Conservation (phyloP, 192 early-diverging fungal genomes). For the Coemansia sp. region DNA sequence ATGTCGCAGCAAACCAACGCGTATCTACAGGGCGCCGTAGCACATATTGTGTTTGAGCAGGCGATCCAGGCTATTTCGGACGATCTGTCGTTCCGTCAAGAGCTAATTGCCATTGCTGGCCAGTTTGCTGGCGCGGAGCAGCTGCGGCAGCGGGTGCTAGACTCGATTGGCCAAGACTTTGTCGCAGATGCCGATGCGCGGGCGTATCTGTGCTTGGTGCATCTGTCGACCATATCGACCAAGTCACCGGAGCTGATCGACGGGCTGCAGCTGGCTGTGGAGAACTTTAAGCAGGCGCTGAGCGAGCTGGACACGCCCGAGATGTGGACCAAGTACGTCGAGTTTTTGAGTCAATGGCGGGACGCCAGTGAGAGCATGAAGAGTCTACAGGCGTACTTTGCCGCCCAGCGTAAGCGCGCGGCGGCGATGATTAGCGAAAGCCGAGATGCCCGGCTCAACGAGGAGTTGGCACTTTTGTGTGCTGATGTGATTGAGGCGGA, state of each 20-base stretch:
- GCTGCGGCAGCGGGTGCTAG: constrained; percentile 13
- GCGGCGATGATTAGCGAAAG: constrained; percentile 55
- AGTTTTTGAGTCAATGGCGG: constrained; percentile 60
- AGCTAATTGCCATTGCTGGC: constrained; percentile 66
- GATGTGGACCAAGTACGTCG: constrained; percentile 65
- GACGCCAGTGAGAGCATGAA: constrained; percentile 1
- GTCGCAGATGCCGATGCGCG: constrained; percentile 25
- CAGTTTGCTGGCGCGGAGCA: constrained; percentile 55
- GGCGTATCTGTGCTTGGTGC: constrained; percentile 60
- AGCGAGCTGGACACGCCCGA: constrained; percentile 40
- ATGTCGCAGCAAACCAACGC: constrained; percentile 56
- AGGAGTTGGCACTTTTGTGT: constrained; percentile 54
- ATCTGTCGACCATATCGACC: constrained; percentile 58
- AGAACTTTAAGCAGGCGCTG: constrained; percentile 56
- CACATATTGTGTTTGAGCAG: constrained; percentile 73
- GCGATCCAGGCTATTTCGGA: constrained; percentile 74
- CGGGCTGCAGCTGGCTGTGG: constrained; percentile 44
- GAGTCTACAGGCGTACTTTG: constrained; percentile 28
- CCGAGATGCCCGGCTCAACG: constrained; percentile 45
- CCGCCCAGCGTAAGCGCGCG: constrained; percentile 58
- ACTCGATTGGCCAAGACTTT: constrained; percentile 38
- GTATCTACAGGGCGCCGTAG: constrained; percentile 71
- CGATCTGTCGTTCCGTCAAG: constrained; percentile 71
- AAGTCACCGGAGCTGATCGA: constrained; percentile 61
- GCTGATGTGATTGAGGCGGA: background rate